phyloP scores from a whole-genome alignment of 257 asterid species.

The Nicotiana knightiana region DNA sequence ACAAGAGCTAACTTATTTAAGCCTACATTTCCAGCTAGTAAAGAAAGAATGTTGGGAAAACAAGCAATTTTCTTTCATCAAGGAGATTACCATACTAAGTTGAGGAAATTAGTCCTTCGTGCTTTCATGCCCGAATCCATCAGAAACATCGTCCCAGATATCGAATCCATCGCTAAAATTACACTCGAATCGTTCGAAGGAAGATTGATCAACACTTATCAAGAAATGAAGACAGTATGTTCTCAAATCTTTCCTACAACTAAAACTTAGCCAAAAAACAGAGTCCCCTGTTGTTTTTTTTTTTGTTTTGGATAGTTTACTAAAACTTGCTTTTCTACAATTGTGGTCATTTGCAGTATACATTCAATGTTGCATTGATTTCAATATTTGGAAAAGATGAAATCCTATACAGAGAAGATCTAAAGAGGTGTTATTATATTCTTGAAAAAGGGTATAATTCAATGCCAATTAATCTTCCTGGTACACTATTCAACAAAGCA shows the following conservation, averaged over 20 bases:
- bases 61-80: slow-evolving; percentile 44
- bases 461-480: slow-evolving; percentile 38
- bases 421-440: slow-evolving; percentile 33
- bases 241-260: not conserved
- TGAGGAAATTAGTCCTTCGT: slow-evolving; percentile 31
- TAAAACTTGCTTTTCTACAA: not conserved
- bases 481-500: slow-evolving; percentile 37
- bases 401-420: slow-evolving; percentile 26
- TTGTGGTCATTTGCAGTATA: slow-evolving; percentile 24
- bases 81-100: slow-evolving; percentile 32
- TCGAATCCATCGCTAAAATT: slow-evolving; percentile 17
- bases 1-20: slow-evolving; percentile 32
- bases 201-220: slow-evolving; percentile 26
- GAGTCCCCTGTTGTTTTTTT: slow-evolving; percentile 12
- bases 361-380: slow-evolving; percentile 39
- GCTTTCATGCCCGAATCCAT: slow-evolving; percentile 35
- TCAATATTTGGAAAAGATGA: slow-evolving; percentile 35
- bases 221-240: slow-evolving; percentile 43
- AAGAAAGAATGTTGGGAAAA: slow-evolving; percentile 39
- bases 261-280: slow-evolving; percentile 2
- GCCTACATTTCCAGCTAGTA: slow-evolving; percentile 44
- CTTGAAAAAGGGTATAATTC: slow-evolving; percentile 42
- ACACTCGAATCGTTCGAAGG: slow-evolving; percentile 27
- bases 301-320: not conserved
- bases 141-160: slow-evolving; percentile 17